Evolutionary conservation across 2,329 filamentous ascomycete species (phyloP).

Genomic region (Xenosphaeropsis pyriputrescens): DNA sequence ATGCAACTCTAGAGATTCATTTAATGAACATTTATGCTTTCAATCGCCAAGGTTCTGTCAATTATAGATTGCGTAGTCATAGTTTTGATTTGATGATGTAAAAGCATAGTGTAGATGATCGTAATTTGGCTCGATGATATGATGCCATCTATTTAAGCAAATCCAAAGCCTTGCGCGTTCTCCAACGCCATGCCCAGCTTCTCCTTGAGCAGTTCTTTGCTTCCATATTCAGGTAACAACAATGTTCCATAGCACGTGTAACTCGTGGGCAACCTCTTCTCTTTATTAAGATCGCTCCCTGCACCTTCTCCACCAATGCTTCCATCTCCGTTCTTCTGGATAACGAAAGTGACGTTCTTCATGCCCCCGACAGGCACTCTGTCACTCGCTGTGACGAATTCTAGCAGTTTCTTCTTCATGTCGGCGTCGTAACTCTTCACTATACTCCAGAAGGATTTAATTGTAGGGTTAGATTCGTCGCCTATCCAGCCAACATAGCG

Average conservation of each 20-base stretch:
- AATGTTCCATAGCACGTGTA: conserved; percentile 90
- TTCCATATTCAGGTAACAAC: conserved; percentile 68
- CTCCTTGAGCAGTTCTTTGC: conserved; percentile 52
- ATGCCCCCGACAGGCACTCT: conserved; percentile 80
- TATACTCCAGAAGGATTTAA: conserved; percentile 74
- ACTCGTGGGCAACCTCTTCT: conserved; percentile 57
- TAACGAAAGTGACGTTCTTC: conserved; percentile 65
- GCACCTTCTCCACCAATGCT: conserved; percentile 23
- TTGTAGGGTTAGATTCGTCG: conserved; percentile 48
- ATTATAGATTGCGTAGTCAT: no score
- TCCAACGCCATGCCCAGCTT: conserved; percentile 76
- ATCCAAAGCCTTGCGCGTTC: conserved; percentile 81
- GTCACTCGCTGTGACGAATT: conserved; percentile 92
- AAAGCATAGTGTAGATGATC: no score
- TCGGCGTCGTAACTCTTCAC: conserved; percentile 51
- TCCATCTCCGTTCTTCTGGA: conserved; percentile 63
- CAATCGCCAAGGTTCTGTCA: no score
- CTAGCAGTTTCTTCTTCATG: conserved; percentile 64
- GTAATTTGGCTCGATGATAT: no score
- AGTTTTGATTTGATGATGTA: no score
- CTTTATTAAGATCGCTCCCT: no score
- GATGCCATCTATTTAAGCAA: conserved; percentile 33
- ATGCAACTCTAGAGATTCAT: no score
- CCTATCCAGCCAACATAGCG: conserved; percentile 64
- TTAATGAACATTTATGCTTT: no score